Evolutionary conservation across 2,329 filamentous ascomycete genomes (phyloP).

Genomic region (Madurella mycetomatis): DNA sequence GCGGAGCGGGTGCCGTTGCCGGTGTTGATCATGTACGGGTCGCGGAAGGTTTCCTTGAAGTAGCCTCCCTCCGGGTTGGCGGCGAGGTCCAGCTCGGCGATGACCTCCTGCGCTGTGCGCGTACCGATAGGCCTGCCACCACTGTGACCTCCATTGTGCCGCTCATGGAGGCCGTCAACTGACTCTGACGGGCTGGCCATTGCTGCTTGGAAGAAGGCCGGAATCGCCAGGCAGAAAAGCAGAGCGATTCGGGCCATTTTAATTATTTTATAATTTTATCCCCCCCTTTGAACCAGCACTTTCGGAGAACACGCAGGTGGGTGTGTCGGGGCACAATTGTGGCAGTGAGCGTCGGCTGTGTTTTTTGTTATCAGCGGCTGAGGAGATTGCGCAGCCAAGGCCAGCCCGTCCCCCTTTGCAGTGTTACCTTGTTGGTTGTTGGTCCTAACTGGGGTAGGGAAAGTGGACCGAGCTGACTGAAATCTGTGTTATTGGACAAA

Average conservation of each 20-base stretch:
- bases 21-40: constrained; percentile 25
- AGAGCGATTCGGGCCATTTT: constrained; percentile 1
- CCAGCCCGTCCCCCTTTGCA: too few species aligned
- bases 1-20: constrained; percentile 35
- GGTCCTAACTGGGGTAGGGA: too few species aligned
- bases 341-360: too few species aligned
- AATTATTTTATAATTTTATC: too few species aligned
- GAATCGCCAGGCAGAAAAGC: background rate
- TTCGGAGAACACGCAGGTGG: too few species aligned
- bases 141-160: too few species aligned
- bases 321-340: too few species aligned
- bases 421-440: too few species aligned
- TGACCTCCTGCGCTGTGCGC: constrained; percentile 32
- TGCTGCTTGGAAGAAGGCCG: background rate
- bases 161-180: background rate
- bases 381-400: too few species aligned
- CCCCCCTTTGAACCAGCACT: background rate
- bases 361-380: too few species aligned
- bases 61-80: constrained; percentile 48
- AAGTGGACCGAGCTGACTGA: too few species aligned
- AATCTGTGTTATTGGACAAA: too few species aligned
- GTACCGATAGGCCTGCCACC: background rate
- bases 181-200: background rate
- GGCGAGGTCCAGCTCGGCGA: constrained; percentile 38
- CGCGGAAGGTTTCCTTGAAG: constrained; percentile 44